These are phyloP conservation scores for Pilasporangium apinafurcum DNA, from an alignment of 352 stramenopile genomes.

Conservation along the genomic window DNA sequence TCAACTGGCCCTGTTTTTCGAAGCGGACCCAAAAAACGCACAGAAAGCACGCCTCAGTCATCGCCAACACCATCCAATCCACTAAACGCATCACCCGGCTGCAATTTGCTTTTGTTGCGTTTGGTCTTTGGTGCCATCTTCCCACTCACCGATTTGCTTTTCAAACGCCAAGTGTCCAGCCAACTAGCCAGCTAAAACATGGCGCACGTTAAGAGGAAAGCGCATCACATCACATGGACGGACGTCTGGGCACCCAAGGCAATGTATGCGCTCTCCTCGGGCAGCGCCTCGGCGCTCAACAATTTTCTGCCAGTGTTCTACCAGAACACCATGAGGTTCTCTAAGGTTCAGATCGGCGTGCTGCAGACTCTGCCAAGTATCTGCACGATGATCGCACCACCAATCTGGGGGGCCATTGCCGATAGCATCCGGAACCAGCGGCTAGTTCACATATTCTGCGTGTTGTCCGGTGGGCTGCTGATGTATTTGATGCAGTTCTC, in stretches of 20 bases:
- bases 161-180: neutral
- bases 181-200: conserved; percentile 14
- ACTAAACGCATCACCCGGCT: no score
- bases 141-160: no score
- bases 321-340: conserved; percentile 53
- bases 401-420: conserved; percentile 68
- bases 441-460: conserved; percentile 52
- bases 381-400: conserved; percentile 56
- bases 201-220: conserved; percentile 7
- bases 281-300: conserved; percentile 54
- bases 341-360: conserved; percentile 72
- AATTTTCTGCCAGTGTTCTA: conserved; percentile 79
- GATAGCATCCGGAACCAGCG: conserved; percentile 63
- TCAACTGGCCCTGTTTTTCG: no score
- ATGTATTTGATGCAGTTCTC: conserved; percentile 55
- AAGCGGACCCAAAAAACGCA: no score
- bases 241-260: conserved; percentile 65
- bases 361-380: conserved; percentile 65
- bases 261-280: conserved; percentile 69
- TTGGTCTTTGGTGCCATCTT: conserved; percentile 6
- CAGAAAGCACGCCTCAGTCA: no score
- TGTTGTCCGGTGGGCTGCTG: conserved; percentile 47
- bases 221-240: conserved; percentile 1
- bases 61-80: no score
- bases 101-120: no score